A percentile compares a stretch with the other conserved stretches of the same genome.
Evolutionary conservation across 2,329 filamentous ascomycete species (phyloP).

Genomic region (Alternaria sp.): DNA sequence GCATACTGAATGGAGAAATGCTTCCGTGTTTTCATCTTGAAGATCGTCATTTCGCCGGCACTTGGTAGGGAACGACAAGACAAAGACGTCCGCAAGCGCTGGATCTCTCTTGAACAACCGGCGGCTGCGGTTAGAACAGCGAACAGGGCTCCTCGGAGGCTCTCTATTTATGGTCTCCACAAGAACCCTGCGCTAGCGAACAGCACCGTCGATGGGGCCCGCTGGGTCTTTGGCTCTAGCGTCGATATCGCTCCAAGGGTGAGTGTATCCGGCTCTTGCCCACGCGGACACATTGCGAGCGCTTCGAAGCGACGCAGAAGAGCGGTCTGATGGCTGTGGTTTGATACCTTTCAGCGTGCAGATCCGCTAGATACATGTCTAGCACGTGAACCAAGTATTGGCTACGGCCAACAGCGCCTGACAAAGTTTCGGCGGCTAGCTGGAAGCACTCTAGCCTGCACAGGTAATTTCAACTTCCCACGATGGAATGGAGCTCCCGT

Average conservation of each 20-base stretch:
- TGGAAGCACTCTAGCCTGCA: slow-evolving; percentile 16
- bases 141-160: slow-evolving; percentile 6
- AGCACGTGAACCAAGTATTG: slow-evolving; percentile 24
- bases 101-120: slow-evolving; percentile 12
- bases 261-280: slow-evolving; percentile 15
- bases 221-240: slow-evolving; percentile 11
- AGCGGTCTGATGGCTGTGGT: slow-evolving; percentile 16
- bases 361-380: slow-evolving; percentile 10
- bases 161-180: slow-evolving; percentile 12
- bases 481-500: slow-evolving; percentile 2
- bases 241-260: slow-evolving; percentile 13
- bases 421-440: slow-evolving; percentile 23
- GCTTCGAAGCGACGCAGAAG: slow-evolving; percentile 3
- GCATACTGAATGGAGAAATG: slow-evolving; percentile 17
- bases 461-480: slow-evolving; percentile 26
- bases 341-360: not conserved
- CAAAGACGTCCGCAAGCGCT: not conserved
- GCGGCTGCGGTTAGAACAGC: slow-evolving; percentile 11
- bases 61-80: not conserved
- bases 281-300: slow-evolving; percentile 13
- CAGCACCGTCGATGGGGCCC: slow-evolving; percentile 15
- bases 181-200: slow-evolving; percentile 12
- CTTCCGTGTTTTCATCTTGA: slow-evolving; percentile 16
- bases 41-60: slow-evolving; percentile 4
- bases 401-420: slow-evolving; percentile 9